phyloP scores from a whole-genome alignment of 768 basidiomycete species.

The Pleurotus pulmonarius region DNA sequence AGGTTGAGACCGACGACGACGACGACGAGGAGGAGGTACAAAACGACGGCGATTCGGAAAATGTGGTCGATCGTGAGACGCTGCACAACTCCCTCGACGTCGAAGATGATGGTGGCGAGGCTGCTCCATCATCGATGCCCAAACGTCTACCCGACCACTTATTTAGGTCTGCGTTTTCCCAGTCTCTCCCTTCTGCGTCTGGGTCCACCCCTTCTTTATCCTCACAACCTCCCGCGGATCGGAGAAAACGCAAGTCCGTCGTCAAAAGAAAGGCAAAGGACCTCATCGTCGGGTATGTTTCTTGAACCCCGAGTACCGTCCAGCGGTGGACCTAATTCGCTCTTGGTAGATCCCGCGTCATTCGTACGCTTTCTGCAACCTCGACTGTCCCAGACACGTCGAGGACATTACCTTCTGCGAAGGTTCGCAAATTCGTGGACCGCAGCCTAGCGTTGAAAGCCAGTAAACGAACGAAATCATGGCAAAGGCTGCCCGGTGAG shows the following conservation, averaged over 20 bases:
- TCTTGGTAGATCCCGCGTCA: slow-evolving; percentile 43
- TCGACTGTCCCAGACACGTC: slow-evolving; percentile 26
- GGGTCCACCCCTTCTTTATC: neutral
- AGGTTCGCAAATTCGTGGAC: slow-evolving; percentile 48
- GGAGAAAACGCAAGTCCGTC: slow-evolving; percentile 27
- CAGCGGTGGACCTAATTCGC: neutral
- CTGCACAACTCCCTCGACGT: slow-evolving; percentile 11
- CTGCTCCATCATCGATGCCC: slow-evolving; percentile 13
- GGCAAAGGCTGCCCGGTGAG: slow-evolving; percentile 61
- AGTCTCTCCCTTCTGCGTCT: neutral
- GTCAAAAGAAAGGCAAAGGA: slow-evolving; percentile 37
- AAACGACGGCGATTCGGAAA: slow-evolving; percentile 13
- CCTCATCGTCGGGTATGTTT: slow-evolving; percentile 49
- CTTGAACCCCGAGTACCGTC: neutral
- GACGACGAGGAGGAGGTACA: slow-evolving; percentile 17
- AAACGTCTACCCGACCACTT: slow-evolving; percentile 66
- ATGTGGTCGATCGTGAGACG: slow-evolving; percentile 18
- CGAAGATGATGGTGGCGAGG: slow-evolving; percentile 21
- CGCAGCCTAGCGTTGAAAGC: slow-evolving; percentile 47
- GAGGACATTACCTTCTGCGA: slow-evolving; percentile 40
- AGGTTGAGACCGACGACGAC: neutral
- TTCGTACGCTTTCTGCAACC: slow-evolving; percentile 42
- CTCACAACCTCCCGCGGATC: slow-evolving; percentile 18
- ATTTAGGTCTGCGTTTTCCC: slow-evolving; percentile 54
- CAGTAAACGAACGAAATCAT: slow-evolving; percentile 36